Conservation (phyloP, 2,329 filamentous ascomycete species). For the Hypoxylon sp. region DNA sequence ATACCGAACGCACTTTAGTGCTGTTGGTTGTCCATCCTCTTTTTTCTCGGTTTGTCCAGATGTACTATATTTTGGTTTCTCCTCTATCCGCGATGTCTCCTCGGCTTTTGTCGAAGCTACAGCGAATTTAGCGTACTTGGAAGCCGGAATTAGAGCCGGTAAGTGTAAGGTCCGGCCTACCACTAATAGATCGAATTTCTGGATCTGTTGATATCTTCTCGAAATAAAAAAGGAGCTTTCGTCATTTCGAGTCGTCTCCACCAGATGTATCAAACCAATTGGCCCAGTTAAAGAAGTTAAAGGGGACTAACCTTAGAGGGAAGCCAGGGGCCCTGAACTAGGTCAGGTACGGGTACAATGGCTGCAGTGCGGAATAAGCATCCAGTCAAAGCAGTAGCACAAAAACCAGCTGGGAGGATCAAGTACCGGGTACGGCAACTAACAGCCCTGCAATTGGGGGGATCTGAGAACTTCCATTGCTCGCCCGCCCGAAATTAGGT, state of each 20-base stretch:
- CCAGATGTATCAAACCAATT: conserved; percentile 18
- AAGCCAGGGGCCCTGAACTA: conserved; percentile 1
- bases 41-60: not conserved
- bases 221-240: conserved; percentile 36
- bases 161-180: conserved; percentile 22
- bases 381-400: conserved; percentile 27
- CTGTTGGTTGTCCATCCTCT: conserved; percentile 10
- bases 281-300: conserved; percentile 8
- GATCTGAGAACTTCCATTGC: not conserved
- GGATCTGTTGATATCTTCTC: conserved; percentile 10
- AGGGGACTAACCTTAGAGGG: not conserved
- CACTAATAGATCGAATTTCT: conserved; percentile 24
- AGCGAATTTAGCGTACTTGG: conserved; percentile 12
- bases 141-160: conserved; percentile 27
- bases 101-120: conserved; percentile 6
- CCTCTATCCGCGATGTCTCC: conserved; percentile 3
- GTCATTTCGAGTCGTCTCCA: conserved; percentile 38
- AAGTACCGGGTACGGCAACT: conserved; percentile 14
- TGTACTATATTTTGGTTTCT: not conserved
- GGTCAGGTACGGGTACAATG: conserved; percentile 29
- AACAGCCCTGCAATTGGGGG: conserved; percentile 5
- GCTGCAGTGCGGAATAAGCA: conserved; percentile 22
- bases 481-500: conserved; percentile 15
- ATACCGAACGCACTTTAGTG: conserved; percentile 19
- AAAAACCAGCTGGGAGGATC: conserved; percentile 12